phyloP scores from a whole-genome alignment of 2,329 filamentous ascomycete genomes.

The Pseudocercospora eumusae region DNA sequence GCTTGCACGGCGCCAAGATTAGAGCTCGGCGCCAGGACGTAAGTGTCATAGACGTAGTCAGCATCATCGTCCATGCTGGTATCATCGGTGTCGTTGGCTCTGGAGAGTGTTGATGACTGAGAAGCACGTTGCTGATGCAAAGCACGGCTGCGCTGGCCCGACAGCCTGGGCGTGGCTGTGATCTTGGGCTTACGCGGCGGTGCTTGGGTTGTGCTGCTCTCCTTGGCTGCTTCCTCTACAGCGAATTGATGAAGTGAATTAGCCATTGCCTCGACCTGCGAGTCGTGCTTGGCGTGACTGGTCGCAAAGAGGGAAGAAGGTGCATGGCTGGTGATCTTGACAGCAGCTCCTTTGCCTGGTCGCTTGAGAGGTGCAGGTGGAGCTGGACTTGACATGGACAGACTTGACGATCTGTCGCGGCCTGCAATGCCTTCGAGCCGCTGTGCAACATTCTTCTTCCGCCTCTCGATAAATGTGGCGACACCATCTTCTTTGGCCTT shows the following conservation, averaged over 20 bases:
- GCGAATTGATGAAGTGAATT: constrained; percentile 35
- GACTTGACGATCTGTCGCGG: constrained; percentile 14
- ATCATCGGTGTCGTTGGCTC: constrained; percentile 35
- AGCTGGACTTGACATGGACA: constrained; percentile 7
- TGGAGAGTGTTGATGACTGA: constrained; percentile 12
- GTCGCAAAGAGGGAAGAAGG: constrained; percentile 10
- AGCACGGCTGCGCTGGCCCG: constrained; percentile 31
- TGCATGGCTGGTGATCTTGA: constrained; percentile 14
- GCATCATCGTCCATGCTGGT: constrained; percentile 48
- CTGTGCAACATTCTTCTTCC: constrained; percentile 20
- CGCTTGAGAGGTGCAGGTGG: constrained; percentile 26
- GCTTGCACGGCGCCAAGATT: constrained; percentile 33
- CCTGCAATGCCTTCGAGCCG: constrained; percentile 16
- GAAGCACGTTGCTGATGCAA: constrained; percentile 30
- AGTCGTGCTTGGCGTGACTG: constrained; percentile 2
- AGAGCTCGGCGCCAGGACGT: constrained; percentile 50
- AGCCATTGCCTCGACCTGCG: constrained; percentile 29
- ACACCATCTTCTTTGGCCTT: constrained; percentile 28
- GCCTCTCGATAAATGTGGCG: constrained; percentile 35
- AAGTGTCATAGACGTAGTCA: constrained; percentile 65
- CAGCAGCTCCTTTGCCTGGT: constrained; percentile 29
- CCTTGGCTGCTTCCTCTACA: constrained; percentile 30
- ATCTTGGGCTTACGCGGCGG: constrained; percentile 26
- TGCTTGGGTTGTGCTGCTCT: constrained; percentile 4
- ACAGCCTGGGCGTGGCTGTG: constrained; percentile 34